phyloP scores from a whole-genome alignment of 2,329 filamentous ascomycete genomes.

The Neofusicoccum laricinum region DNA sequence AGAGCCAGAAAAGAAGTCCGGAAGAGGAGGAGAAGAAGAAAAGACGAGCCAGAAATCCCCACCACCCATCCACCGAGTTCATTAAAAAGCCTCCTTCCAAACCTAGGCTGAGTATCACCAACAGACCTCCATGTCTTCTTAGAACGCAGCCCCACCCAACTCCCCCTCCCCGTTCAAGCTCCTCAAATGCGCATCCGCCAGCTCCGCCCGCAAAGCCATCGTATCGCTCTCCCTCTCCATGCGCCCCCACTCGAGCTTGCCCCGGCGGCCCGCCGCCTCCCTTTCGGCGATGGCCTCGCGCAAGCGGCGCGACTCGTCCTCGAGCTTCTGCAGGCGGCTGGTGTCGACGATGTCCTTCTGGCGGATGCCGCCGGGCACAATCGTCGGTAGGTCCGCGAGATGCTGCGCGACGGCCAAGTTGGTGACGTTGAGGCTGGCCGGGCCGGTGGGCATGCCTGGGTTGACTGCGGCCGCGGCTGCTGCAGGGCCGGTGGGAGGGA shows the following conservation, averaged over 20 bases:
- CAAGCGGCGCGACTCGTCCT: conserved; percentile 47
- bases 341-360: conserved; percentile 43
- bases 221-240: conserved; percentile 44
- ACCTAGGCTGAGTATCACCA: neutral
- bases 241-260: conserved; percentile 45
- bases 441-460: conserved; percentile 9
- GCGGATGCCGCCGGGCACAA: conserved; percentile 41
- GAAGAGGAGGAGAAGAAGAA: neutral
- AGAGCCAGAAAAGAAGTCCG: neutral
- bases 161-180: conserved; percentile 39
- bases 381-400: conserved; percentile 43
- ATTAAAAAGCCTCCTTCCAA: neutral
- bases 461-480: conserved; percentile 13
- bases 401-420: conserved; percentile 25
- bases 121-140: neutral
- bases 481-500: conserved; percentile 15
- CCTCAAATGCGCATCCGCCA: conserved; percentile 47
- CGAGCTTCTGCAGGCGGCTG: conserved; percentile 43
- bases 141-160: conserved; percentile 37
- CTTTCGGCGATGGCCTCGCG: conserved; percentile 46
- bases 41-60: neutral
- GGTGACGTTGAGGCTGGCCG: conserved; percentile 18
- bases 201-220: conserved; percentile 43
- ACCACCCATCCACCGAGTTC: neutral
- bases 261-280: conserved; percentile 43